A percentile compares a stretch with the other conserved stretches of the same genome.
Evolutionary conservation across 441 rosid genomes (phyloP).

Genomic region (Euphorbia corollata): DNA sequence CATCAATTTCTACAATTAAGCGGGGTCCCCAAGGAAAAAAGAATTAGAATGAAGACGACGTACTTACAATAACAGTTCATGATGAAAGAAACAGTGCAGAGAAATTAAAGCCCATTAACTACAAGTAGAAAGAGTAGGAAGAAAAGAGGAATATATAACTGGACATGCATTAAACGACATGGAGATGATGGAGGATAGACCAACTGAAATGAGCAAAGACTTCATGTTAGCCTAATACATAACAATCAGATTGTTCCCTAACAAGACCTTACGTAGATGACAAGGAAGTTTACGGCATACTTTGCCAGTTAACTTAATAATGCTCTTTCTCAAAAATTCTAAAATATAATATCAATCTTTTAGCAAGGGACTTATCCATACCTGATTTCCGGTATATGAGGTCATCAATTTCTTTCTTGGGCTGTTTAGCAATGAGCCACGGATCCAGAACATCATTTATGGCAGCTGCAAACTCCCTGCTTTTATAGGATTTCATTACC

Average conservation of each 20-base stretch:
- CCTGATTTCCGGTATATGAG: slow-evolving; percentile 77
- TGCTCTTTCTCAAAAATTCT: not conserved
- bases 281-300: not conserved
- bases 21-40: slow-evolving; percentile 21
- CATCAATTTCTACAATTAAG: slow-evolving; percentile 52
- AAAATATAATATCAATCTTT: not conserved
- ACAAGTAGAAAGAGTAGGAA: not conserved
- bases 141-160: not conserved
- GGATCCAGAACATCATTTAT: slow-evolving; percentile 96
- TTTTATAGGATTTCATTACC: slow-evolving; percentile 95
- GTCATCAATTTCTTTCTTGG: slow-evolving; percentile 82
- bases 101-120: not conserved
- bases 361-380: slow-evolving; percentile 25
- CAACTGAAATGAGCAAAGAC: slow-evolving; percentile 1
- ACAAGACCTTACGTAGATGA: not conserved
- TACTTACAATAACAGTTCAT: slow-evolving; percentile 10
- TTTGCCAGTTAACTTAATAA: not conserved
- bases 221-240: not conserved
- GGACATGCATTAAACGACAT: not conserved
- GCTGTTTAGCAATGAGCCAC: slow-evolving; percentile 91
- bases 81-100: not conserved
- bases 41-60: slow-evolving; percentile 15
- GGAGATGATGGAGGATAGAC: not conserved
- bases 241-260: not conserved
- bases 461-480: slow-evolving; percentile 95